Percentiles rank a stretch among this genome's conserved stretches.
phyloP scores from a whole-genome alignment of 768 basidiomycete species.

The Termitomyces bulborhizus region DNA sequence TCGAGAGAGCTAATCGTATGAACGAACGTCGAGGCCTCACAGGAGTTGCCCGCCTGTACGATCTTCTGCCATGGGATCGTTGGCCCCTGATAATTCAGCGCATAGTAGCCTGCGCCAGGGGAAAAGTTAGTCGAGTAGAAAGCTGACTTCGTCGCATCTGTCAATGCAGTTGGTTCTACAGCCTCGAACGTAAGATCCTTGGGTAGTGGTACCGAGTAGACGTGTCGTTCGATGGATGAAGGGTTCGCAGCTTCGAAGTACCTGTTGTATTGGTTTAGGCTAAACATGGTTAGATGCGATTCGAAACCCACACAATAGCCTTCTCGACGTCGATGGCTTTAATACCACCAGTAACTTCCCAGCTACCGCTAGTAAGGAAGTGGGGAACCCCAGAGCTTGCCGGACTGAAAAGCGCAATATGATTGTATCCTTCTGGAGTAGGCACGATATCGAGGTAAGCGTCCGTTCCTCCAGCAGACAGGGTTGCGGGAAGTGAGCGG shows the following conservation, averaged over 20 bases:
- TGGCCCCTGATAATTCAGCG: slow-evolving; percentile 76
- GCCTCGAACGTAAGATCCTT: slow-evolving; percentile 27
- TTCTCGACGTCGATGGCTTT: slow-evolving; percentile 62
- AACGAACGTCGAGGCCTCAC: slow-evolving; percentile 18
- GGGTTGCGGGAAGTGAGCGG: slow-evolving; percentile 41
- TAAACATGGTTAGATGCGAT: slow-evolving; percentile 7
- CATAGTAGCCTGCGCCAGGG: slow-evolving; percentile 79
- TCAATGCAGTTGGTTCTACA: slow-evolving; percentile 41
- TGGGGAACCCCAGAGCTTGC: slow-evolving; percentile 60
- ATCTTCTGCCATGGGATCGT: slow-evolving; percentile 85
- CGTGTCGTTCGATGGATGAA: slow-evolving; percentile 73
- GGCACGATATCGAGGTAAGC: slow-evolving; percentile 93
- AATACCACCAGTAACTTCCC: slow-evolving; percentile 84
- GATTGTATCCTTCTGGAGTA: slow-evolving; percentile 75
- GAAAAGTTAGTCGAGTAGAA: slow-evolving; percentile 74
- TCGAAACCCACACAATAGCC: slow-evolving; percentile 59
- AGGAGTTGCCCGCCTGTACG: slow-evolving; percentile 41
- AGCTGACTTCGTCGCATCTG: slow-evolving; percentile 45
- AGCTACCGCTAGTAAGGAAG: slow-evolving; percentile 82
- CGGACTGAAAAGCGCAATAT: slow-evolving; percentile 88
- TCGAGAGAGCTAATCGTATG: not conserved
- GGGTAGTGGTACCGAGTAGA: slow-evolving; percentile 79
- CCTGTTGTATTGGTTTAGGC: slow-evolving; percentile 32
- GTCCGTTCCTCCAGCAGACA: slow-evolving; percentile 36
- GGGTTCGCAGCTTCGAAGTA: slow-evolving; percentile 88